These are phyloP conservation scores for Clausena lansium DNA, from an alignment of 345 rosid species.

Conservation along the genomic window DNA sequence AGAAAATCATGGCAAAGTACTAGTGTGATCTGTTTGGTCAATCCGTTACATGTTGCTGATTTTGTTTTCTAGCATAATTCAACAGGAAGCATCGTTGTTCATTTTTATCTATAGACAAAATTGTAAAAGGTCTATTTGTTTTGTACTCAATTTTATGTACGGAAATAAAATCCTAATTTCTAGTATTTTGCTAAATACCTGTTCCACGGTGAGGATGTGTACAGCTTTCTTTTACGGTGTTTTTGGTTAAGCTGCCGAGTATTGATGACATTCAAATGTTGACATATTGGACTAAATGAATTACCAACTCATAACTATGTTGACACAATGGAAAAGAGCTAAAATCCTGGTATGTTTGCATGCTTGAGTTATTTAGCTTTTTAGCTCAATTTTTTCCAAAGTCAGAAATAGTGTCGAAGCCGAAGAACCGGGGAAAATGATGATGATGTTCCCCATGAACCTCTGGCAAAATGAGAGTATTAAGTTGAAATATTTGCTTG, in stretches of 20 bases:
- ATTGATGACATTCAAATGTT: neutral
- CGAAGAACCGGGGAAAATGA: too few species aligned
- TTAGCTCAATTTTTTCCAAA: too few species aligned
- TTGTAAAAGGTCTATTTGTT: neutral
- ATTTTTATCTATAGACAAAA: neutral
- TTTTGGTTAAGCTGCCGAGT: neutral
- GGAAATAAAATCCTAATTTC: neutral
- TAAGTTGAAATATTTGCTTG: neutral
- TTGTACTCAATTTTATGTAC: neutral
- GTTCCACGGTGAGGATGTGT: neutral
- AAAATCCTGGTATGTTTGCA: too few species aligned
- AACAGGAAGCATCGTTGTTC: neutral
- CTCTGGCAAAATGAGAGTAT: too few species aligned
- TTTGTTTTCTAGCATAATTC: neutral
- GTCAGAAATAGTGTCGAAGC: too few species aligned
- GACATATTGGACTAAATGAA: too few species aligned
- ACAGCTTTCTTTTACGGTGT: neutral
- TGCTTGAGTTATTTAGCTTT: too few species aligned
- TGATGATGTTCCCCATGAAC: too few species aligned
- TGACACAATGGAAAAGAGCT: too few species aligned
- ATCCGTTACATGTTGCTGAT: neutral
- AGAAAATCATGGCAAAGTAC: conserved; percentile 61
- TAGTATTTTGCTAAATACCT: neutral
- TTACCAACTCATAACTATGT: too few species aligned
- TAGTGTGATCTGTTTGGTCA: conserved; percentile 20